These are phyloP conservation scores for Yueomyces sinensis DNA, from an alignment of 805 yeast genomes.

Conservation along the genomic window DNA sequence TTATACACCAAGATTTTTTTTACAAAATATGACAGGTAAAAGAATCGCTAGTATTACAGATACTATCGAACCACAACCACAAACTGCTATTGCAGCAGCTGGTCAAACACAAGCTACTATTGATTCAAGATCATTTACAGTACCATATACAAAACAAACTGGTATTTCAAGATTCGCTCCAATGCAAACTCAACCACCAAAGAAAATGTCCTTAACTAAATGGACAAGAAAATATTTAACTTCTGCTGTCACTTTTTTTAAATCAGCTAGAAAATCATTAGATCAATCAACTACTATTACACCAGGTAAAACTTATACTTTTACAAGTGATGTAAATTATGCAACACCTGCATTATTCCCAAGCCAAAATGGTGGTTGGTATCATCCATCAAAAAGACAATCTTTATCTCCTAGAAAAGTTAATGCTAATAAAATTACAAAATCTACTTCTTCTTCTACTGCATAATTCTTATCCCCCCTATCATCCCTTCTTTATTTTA, in stretches of 20 bases:
- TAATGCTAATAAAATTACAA: constrained; percentile 3
- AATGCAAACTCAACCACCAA: constrained; percentile 82
- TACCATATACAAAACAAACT: constrained; percentile 68
- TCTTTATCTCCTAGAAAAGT: constrained; percentile 19
- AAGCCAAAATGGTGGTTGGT: constrained; percentile 43
- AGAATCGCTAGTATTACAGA: constrained; percentile 30
- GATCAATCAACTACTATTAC: constrained; percentile 54
- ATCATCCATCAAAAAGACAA: constrained; percentile 46
- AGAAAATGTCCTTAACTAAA: constrained; percentile 48
- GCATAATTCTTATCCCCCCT: too few species aligned
- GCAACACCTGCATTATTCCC: constrained; percentile 67
- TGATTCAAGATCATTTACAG: constrained; percentile 39
- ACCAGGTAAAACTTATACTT: constrained; percentile 71
- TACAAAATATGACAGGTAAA: constrained; percentile 65
- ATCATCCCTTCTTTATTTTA: too few species aligned
- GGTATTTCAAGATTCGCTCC: constrained; percentile 78
- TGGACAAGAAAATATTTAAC: constrained; percentile 61
- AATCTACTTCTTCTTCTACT: constrained; percentile 3
- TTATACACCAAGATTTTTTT: constrained; percentile 51
- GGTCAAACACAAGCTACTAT: constrained; percentile 31
- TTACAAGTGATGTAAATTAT: constrained; percentile 47
- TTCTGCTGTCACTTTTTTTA: constrained; percentile 49
- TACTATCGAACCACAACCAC: constrained; percentile 30
- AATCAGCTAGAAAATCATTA: constrained; percentile 26
- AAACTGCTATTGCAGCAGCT: constrained; percentile 20